Evolutionary conservation across 108 stramenopile genomes (phyloP).

Genomic region (Epithemia pelagica): DNA sequence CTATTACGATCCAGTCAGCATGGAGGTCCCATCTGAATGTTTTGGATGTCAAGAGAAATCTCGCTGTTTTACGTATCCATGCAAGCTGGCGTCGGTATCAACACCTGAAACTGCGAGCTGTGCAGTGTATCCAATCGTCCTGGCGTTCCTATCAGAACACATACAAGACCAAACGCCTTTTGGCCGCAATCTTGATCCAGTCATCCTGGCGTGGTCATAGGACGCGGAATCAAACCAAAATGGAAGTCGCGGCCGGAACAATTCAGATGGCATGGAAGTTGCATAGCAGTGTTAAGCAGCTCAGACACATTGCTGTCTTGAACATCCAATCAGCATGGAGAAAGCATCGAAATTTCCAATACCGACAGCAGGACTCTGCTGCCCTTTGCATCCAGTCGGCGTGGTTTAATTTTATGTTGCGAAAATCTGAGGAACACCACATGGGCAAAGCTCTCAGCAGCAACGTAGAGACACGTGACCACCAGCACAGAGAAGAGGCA

Average conservation of each 20-base stretch:
- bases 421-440: too few relatives aligned
- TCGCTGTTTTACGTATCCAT: not conserved
- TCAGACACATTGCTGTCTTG: not conserved
- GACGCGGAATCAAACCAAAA: not conserved
- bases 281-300: not conserved
- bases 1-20: not conserved
- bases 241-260: not conserved
- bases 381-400: not conserved
- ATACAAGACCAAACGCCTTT: not conserved
- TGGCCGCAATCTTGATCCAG: not conserved
- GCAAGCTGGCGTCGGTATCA: not conserved
- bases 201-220: not conserved
- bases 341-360: not conserved
- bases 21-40: not conserved
- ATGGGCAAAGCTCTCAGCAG: too few relatives aligned
- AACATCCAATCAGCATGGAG: not conserved
- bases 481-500: not conserved
- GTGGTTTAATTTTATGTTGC: not conserved
- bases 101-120: not conserved
- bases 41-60: not conserved
- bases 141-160: not conserved
- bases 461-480: not conserved
- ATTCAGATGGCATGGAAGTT: not conserved
- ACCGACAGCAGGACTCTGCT: not conserved
- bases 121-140: not conserved